phyloP scores from a whole-genome alignment of 495 filamentous ascomycete species.

The Beverwykella pulmonaria region DNA sequence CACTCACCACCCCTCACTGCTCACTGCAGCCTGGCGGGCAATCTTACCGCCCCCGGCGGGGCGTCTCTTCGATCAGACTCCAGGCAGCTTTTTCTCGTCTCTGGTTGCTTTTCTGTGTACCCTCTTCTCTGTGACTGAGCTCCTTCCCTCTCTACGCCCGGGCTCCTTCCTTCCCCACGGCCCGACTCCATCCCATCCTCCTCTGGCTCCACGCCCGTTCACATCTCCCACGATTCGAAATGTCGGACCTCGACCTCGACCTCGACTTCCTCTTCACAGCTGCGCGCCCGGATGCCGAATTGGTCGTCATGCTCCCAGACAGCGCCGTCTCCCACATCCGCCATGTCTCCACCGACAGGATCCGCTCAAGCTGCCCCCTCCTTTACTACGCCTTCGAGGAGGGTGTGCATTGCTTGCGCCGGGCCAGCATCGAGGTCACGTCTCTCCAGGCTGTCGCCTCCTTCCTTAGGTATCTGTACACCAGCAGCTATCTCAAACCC shows the following conservation, averaged over 20 bases:
- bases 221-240: background rate
- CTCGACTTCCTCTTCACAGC: slow-evolving; percentile 14
- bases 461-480: slow-evolving; percentile 45
- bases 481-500: slow-evolving; percentile 34
- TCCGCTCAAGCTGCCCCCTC: slow-evolving; percentile 36
- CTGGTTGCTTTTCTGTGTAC: background rate
- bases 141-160: too few relatives aligned
- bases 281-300: slow-evolving; percentile 22
- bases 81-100: background rate
- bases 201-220: background rate
- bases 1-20: background rate
- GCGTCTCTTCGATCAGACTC: background rate
- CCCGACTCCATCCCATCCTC: too few relatives aligned
- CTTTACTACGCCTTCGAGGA: slow-evolving; percentile 41
- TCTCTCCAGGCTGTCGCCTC: slow-evolving; percentile 33
- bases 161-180: too few relatives aligned
- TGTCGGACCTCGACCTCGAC: background rate
- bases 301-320: slow-evolving; percentile 32
- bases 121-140: background rate
- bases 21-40: background rate
- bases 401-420: background rate
- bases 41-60: background rate
- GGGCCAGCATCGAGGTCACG: slow-evolving; percentile 34
- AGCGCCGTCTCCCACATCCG: slow-evolving; percentile 30
- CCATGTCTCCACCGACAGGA: slow-evolving; percentile 29